These are phyloP conservation scores for Cladophialophora chaetospira DNA, from an alignment of 2,329 filamentous ascomycete genomes.

Conservation along the genomic window DNA sequence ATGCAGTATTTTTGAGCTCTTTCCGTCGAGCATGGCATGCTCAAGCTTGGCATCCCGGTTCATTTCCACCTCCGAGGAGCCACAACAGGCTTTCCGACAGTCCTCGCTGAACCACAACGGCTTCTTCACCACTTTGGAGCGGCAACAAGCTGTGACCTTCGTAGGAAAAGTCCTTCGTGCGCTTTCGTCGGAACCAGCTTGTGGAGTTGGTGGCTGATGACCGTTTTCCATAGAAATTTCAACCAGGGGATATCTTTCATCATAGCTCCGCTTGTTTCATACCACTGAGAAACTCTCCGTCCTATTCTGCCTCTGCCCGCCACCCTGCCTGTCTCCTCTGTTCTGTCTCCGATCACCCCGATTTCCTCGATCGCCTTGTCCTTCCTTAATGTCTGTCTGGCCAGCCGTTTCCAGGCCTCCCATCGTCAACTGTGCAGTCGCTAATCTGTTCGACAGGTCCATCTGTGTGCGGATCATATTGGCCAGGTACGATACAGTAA, in stretches of 20 bases:
- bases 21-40: background rate
- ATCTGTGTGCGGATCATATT: conserved; percentile 99
- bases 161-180: background rate
- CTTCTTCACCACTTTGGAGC: background rate
- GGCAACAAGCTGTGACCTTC: background rate
- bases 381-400: conserved; percentile 37
- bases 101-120: background rate
- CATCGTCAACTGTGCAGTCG: conserved; percentile 70
- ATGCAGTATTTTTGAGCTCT: conserved; percentile 3
- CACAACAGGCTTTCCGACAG: background rate
- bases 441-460: conserved; percentile 92
- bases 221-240: background rate
- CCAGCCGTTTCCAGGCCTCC: conserved; percentile 49
- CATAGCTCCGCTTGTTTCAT: background rate
- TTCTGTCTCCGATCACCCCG: conserved; percentile 43
- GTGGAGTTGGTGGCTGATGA: background rate
- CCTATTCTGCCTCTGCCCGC: conserved; percentile 33
- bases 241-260: background rate
- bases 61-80: background rate
- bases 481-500: conserved; percentile 96
- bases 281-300: conserved; percentile 30
- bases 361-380: conserved; percentile 34
- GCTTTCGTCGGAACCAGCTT: background rate
- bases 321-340: conserved; percentile 46
- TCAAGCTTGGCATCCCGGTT: background rate